These are phyloP conservation scores for Ogataea wickerhamii DNA, from an alignment of 805 yeast species.

Conservation along the genomic window DNA sequence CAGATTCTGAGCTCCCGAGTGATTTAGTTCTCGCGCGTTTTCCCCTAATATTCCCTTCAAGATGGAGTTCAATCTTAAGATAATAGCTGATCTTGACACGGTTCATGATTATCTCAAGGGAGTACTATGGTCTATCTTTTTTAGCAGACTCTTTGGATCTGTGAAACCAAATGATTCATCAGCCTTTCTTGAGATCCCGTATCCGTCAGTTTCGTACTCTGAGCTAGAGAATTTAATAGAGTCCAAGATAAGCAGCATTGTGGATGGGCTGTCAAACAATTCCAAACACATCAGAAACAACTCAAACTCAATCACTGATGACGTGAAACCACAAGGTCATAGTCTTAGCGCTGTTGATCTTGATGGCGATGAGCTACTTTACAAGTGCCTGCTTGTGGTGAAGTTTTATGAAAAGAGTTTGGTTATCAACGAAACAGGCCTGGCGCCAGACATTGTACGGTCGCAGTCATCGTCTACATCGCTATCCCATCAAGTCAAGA, in stretches of 20 bases:
- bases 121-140: constrained; percentile 62
- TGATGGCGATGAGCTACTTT: constrained; percentile 12
- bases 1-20: background rate
- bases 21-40: background rate
- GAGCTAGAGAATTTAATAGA: constrained; percentile 45
- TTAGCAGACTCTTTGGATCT: constrained; percentile 65
- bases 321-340: no score
- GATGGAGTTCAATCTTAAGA: constrained; percentile 35
- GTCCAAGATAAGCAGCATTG: constrained; percentile 32
- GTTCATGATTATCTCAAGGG: constrained; percentile 57
- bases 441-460: constrained; percentile 9
- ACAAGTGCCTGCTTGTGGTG: constrained; percentile 33
- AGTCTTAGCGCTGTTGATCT: background rate
- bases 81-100: constrained; percentile 50
- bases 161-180: constrained; percentile 53
- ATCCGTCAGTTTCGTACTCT: constrained; percentile 46
- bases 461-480: constrained; percentile 19
- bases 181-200: constrained; percentile 51
- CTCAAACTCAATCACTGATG: no score
- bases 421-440: constrained; percentile 4
- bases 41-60: background rate
- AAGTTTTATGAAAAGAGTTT: constrained; percentile 26
- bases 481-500: constrained; percentile 27
- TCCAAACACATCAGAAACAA: constrained; percentile 10
- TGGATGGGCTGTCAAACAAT: constrained; percentile 22